phyloP scores from a whole-genome alignment of 129 eudicot genomes.

The Rutidosis leptorrhynchoides region DNA sequence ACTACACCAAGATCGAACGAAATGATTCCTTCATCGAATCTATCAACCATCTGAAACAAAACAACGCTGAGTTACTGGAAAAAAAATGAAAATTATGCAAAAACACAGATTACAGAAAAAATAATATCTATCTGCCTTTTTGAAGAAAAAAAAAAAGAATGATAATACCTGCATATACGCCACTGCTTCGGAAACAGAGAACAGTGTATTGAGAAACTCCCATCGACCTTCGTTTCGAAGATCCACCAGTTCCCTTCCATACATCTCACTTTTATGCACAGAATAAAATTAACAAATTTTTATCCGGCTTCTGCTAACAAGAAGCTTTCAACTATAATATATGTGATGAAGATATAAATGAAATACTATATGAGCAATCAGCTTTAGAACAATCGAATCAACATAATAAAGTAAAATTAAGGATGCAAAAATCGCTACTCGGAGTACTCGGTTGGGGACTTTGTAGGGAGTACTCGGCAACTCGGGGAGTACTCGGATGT shows the following conservation, averaged over 20 bases:
- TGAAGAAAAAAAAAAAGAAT: too few relatives aligned
- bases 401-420: conserved; percentile 2
- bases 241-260: conserved; percentile 98
- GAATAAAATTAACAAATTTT: conserved; percentile 37
- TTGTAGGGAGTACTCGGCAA: too few relatives aligned
- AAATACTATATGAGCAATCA: conserved; percentile 2
- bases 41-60: conserved; percentile 80
- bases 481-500: too few relatives aligned
- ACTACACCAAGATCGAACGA: conserved; percentile 73
- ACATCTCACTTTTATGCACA: conserved; percentile 81
- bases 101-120: conserved; percentile 16
- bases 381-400: not conserved
- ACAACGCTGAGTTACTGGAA: conserved; percentile 9
- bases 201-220: conserved; percentile 93
- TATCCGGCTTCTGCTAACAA: conserved; percentile 15
- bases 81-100: conserved; percentile 12
- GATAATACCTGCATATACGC: conserved; percentile 99
- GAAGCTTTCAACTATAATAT: conserved; percentile 1
- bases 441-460: too few relatives aligned
- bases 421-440: too few relatives aligned
- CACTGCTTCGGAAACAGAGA: conserved; percentile 96
- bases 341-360: conserved; percentile 25
- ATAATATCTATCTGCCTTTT: too few relatives aligned
- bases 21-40: conserved; percentile 86
- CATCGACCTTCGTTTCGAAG: conserved; percentile 83